Evolutionary conservation across 139 green algal genomes (phyloP).

Genomic region (Edaphochlamys debaryana): DNA sequence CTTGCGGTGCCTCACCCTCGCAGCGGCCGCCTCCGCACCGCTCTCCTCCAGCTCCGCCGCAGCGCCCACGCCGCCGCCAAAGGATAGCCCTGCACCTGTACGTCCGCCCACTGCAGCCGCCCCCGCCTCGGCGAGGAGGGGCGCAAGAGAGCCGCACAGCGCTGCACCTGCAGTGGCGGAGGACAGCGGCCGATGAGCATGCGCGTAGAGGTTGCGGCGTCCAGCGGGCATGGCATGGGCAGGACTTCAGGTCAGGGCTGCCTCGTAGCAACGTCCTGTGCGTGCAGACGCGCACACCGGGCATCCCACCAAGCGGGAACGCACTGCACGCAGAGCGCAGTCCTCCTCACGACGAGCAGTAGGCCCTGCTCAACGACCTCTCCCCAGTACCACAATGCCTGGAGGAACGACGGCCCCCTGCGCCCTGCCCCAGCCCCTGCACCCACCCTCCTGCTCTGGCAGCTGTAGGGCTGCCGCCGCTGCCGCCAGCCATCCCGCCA

Average conservation of each 20-base stretch:
- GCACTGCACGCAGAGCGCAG: no score
- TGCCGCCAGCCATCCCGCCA: slow-evolving; percentile 7
- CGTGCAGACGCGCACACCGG: no score
- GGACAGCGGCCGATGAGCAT: neutral
- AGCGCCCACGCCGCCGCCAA: neutral
- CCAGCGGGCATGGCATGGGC: neutral
- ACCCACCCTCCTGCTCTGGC: neutral
- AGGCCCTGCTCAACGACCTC: no score
- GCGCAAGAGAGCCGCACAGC: neutral
- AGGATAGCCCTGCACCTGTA: neutral
- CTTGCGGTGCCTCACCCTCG: neutral
- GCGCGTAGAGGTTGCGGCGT: neutral
- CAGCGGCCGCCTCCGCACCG: neutral
- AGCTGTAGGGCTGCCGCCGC: neutral
- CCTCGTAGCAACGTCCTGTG: no score
- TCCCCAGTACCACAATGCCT: neutral
- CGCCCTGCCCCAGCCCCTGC: no score
- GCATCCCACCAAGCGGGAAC: no score
- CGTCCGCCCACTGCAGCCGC: no score
- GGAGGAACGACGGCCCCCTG: neutral
- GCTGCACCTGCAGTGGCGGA: neutral
- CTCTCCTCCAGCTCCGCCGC: neutral
- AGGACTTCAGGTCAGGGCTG: neutral
- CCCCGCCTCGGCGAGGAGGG: neutral
- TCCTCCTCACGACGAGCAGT: no score